phyloP scores from a whole-genome alignment of 305 asterid genomes.

The Fraxinus baroniana region DNA sequence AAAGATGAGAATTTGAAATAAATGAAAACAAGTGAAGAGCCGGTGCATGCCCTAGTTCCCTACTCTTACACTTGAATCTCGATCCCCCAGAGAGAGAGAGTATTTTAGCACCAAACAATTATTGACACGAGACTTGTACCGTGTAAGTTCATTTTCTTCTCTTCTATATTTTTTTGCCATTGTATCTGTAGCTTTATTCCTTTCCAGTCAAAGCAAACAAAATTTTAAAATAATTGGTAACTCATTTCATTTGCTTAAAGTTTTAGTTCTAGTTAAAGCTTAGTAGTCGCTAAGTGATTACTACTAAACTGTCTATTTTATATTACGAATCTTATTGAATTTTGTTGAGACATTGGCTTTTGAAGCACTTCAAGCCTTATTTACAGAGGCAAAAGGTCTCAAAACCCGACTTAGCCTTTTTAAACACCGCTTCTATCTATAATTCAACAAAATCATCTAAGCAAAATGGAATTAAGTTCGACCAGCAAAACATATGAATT shows the following conservation, averaged over 20 bases:
- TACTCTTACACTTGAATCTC: neutral
- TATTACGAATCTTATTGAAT: neutral
- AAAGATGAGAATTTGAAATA: neutral
- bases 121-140: neutral
- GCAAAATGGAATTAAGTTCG: neutral
- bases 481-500: neutral
- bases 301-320: neutral
- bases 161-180: neutral
- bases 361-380: neutral
- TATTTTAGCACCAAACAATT: neutral
- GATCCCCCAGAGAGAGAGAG: neutral
- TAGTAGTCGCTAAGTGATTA: neutral
- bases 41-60: neutral
- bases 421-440: neutral
- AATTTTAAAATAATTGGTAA: neutral
- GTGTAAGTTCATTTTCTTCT: neutral
- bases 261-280: neutral
- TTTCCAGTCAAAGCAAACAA: neutral
- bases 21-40: neutral
- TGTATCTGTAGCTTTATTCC: neutral
- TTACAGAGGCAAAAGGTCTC: neutral
- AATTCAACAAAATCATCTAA: neutral
- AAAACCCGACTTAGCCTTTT: neutral
- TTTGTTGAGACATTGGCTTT: neutral
- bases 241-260: neutral